Conservation (phyloP, 208 protist species). For the Leishmania lainsoni region DNA sequence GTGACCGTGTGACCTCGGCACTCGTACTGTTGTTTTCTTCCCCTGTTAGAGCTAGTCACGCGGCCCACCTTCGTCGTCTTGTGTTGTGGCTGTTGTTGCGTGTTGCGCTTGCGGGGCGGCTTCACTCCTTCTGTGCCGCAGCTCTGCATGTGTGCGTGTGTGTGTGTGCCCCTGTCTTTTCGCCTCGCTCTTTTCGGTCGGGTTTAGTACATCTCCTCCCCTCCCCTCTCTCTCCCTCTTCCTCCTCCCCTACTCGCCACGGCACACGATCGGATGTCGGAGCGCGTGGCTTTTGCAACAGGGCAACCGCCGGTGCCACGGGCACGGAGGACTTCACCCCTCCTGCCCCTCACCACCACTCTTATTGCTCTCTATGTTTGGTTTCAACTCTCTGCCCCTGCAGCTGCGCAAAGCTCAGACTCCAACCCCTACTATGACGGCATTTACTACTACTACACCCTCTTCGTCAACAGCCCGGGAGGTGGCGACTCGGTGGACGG, state of each 20-base stretch:
- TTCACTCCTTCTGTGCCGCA: too few species aligned
- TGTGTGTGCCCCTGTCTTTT: too few species aligned
- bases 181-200: too few species aligned
- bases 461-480: conserved; percentile 24
- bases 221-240: neutral
- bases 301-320: neutral
- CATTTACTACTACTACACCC: conserved; percentile 34
- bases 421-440: conserved; percentile 16
- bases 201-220: too few species aligned
- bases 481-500: conserved; percentile 37
- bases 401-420: neutral
- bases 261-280: neutral
- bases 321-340: neutral
- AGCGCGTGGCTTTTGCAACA: neutral
- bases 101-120: too few species aligned
- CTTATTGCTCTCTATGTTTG: neutral
- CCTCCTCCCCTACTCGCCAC: neutral
- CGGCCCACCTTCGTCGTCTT: too few species aligned
- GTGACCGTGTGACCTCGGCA: too few species aligned
- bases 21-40: too few species aligned
- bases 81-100: too few species aligned
- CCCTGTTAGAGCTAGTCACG: too few species aligned
- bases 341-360: neutral
- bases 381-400: neutral
- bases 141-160: too few species aligned